Base-by-base conservation (phyloP, 1,284 basidiomycete species). In the Ceratobasidium sp. region DNA sequence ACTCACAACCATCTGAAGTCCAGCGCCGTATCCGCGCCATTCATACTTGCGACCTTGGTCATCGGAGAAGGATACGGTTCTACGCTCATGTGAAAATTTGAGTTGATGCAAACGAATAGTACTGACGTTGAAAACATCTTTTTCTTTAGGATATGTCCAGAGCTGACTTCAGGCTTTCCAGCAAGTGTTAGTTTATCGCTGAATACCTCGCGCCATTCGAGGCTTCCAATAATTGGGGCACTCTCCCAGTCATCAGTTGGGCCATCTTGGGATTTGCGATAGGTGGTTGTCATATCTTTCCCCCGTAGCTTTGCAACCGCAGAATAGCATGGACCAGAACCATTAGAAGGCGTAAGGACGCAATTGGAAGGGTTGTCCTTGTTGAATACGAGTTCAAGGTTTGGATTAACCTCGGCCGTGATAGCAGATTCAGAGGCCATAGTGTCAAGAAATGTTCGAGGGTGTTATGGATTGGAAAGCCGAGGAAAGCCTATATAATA, bases 31-130 rank as follows among this genome's bases (percentile, higher is more conserved):
- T n/a, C 75, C 77, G 45, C 67, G 69, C 77, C 66, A 78, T 23
- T 54, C 76, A 20, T 78, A 78, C 61, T 63, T 77, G 49, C 75
- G 63, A 6, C 77, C 77, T 45, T 74, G 75, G 20, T 73, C 75
- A 56, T 78, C 75, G 33, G 71, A 76, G 33, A 78, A 78, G 20
- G 13, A 49, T n/a, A 76, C 60, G 37, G 69, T 71, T 37, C 75
- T 49, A n/a, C 28, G 37, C 17, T n/a, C 37, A 5, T 28, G 15
- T 51, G 4, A 61, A 11, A 10, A 53, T 15, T n/a, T 37, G 15
- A 7, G 26, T 20, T 37, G 23, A 74, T 11, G 2, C n/a, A 49
- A 39, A 20, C 20, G 11, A 33, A 23, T 3, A 28, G 3, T 26
- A 60, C 53, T 71, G 13, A 60, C 54, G 37, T 71, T 8, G 68